Conservation (phyloP, 495 filamentous ascomycete species). For the Neurospora sp. region DNA sequence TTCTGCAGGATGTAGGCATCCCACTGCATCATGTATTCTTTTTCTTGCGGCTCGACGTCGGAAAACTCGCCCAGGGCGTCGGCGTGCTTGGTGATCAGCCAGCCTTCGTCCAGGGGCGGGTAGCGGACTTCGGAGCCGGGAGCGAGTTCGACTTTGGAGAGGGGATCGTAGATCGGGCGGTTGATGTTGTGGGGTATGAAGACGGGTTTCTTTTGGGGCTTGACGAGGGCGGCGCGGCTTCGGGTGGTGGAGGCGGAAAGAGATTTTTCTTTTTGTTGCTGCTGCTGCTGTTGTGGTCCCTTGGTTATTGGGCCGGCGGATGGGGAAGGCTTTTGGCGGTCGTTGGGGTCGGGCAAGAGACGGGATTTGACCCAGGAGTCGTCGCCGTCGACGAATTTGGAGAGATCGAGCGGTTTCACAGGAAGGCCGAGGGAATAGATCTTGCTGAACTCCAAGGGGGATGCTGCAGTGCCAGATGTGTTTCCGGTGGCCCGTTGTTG, state of each 20-base stretch:
- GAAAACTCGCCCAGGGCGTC: slow-evolving; percentile 41
- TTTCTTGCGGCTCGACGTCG: slow-evolving; percentile 38
- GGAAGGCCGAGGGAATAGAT: slow-evolving; percentile 27
- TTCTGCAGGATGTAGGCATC: slow-evolving; percentile 38
- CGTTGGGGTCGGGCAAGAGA: slow-evolving; percentile 27
- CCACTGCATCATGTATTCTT: slow-evolving; percentile 43
- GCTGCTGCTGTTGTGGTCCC: neutral
- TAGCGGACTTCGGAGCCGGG: slow-evolving; percentile 35
- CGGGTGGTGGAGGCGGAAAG: slow-evolving; percentile 4
- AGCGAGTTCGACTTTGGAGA: slow-evolving; percentile 37
- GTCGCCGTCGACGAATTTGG: slow-evolving; percentile 32
- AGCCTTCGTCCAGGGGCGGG: slow-evolving; percentile 33
- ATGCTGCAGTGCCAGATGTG: neutral
- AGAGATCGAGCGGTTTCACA: slow-evolving; percentile 26
- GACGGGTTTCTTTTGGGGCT: slow-evolving; percentile 11
- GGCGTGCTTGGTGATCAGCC: slow-evolving; percentile 43
- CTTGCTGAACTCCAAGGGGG: neutral
- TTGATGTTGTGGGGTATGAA: slow-evolving; percentile 34
- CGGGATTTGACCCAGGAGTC: slow-evolving; percentile 30
- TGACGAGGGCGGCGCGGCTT: neutral
- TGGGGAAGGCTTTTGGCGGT: slow-evolving; percentile 9
- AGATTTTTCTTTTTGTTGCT: neutral
- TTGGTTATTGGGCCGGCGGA: neutral
- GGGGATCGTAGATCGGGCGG: slow-evolving; percentile 40
- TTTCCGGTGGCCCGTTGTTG: neutral